Base-by-base conservation (phyloP, 495 filamentous ascomycete genomes). In the Penicillium fimorum region DNA sequence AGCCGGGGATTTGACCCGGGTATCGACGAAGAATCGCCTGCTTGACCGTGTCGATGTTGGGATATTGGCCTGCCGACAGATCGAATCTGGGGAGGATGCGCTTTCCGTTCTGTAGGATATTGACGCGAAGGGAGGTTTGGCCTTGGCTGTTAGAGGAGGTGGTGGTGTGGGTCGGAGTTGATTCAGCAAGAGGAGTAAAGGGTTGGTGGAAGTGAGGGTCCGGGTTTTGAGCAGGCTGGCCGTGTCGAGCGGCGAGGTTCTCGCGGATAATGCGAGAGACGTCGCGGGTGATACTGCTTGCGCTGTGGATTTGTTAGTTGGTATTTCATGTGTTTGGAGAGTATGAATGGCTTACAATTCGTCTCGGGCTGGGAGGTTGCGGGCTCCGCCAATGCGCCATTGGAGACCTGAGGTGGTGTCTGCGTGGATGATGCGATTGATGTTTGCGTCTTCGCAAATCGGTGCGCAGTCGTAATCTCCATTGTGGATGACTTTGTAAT, bases 201-300 rank as follows among this genome's bases (percentile, higher is more conserved):
- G 51, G 59, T 8, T 46, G 51, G 44, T 51, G 66, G 52, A 27
- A 58, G 43, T 66, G 64, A 29, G 60, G 43, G 12, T 69, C 61
- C 25, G 60, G 38, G 3, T 44, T 35, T 50, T 54, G 55, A 13
- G 53, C 43, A 32, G 59, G 32, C 2, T 59, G 59, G 13, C 58
- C 59, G 12, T 70, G 62, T 54, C 67, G 65, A 10, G 56, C n/a
- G n/a, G 69, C 66, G 10, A 76, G 50, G 54, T 55, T 73, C 47
- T 78, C 73, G 18, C 71, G 72, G 47, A 78, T 75, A 24, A 78
- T 68, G 10, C 75, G 71, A 17, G 72, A 72, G 40, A 78, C 62
- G 41, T 78, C 75, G 25, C 73, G 75, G 24, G 71, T 73, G 32
- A 78, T 73, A 46, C 74, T 72, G 50, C 69, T 72, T 22, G 74